A percentile compares a stretch with the other conserved stretches of the same genome.
Conservation (phyloP, 2,329 filamentous ascomycete species). For the Fusarium ramigenum region DNA sequence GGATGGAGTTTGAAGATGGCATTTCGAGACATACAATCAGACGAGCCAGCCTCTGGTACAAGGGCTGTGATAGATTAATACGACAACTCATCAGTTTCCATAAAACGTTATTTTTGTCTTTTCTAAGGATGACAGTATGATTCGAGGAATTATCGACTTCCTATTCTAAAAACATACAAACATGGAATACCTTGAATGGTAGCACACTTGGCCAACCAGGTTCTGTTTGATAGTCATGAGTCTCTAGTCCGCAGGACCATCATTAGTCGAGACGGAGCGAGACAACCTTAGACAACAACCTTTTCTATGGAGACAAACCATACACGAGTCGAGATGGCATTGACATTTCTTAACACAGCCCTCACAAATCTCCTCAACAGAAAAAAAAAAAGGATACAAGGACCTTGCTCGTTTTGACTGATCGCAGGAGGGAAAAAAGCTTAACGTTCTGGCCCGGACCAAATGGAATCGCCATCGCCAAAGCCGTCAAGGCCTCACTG, state of each 20-base stretch:
- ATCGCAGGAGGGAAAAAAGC: constrained; percentile 13
- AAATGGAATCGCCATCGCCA: constrained; percentile 35
- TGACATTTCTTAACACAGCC: constrained; percentile 23
- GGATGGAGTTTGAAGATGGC: constrained; percentile 24
- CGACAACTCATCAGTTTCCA: background rate
- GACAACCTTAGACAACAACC: background rate
- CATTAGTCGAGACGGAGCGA: background rate
- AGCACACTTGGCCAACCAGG: background rate
- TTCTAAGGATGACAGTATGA: background rate
- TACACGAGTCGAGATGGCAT: constrained; percentile 17
- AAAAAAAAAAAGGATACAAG: constrained; percentile 14
- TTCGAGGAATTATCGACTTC: background rate
- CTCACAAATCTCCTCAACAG: constrained; percentile 23
- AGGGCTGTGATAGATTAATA: background rate
- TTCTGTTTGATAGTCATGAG: background rate
- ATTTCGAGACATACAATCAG: constrained; percentile 17
- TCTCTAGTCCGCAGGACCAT: background rate
- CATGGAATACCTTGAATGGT: background rate
- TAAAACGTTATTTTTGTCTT: background rate
- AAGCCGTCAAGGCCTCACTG: constrained; percentile 21
- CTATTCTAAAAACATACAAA: background rate
- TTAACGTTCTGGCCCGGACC: constrained; percentile 30
- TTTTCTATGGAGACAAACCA: background rate
- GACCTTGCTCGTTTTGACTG: background rate
- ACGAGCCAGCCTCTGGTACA: background rate